A percentile compares a stretch with the other conserved stretches of the same genome.
phyloP scores from a whole-genome alignment of 345 rosid genomes.

The Triadica sebifera region DNA sequence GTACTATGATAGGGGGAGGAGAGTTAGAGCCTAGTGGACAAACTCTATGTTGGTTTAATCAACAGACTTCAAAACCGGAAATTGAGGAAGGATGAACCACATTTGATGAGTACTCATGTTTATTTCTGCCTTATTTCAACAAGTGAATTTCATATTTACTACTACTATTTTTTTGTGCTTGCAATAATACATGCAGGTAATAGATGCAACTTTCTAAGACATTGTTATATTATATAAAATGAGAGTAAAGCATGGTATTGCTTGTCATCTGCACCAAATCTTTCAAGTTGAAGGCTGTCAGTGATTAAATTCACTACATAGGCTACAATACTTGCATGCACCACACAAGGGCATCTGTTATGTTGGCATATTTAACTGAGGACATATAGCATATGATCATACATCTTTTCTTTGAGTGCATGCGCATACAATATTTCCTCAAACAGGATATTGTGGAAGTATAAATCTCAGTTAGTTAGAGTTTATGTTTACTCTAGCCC shows the following conservation, averaged over 20 bases:
- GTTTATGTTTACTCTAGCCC: background rate
- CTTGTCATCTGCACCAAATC: too few species aligned
- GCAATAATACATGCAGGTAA: background rate
- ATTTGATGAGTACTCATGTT: slow-evolving; percentile 14
- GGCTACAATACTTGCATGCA: too few species aligned
- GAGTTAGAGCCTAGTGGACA: slow-evolving; percentile 51
- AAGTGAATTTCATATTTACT: slow-evolving; percentile 3
- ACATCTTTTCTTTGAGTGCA: too few species aligned
- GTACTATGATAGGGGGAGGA: slow-evolving; percentile 37
- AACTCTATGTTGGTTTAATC: slow-evolving; percentile 72
- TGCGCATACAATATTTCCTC: background rate
- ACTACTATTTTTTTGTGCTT: background rate
- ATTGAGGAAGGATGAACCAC: slow-evolving; percentile 58
- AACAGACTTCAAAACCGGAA: slow-evolving; percentile 61
- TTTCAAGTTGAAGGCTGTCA: too few species aligned
- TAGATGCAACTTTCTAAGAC: background rate
- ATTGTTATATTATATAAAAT: too few species aligned
- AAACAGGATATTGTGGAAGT: background rate
- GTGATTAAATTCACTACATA: too few species aligned
- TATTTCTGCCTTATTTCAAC: background rate
- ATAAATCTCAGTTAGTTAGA: background rate
- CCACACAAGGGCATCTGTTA: too few species aligned
- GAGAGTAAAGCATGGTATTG: too few species aligned
- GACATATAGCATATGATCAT: too few species aligned
- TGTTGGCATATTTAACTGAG: too few species aligned